A percentile compares a stretch with the other conserved stretches of the same genome.
Evolutionary conservation across 2,329 filamentous ascomycete genomes (phyloP).

Genomic region (Nothopassalora personata): DNA sequence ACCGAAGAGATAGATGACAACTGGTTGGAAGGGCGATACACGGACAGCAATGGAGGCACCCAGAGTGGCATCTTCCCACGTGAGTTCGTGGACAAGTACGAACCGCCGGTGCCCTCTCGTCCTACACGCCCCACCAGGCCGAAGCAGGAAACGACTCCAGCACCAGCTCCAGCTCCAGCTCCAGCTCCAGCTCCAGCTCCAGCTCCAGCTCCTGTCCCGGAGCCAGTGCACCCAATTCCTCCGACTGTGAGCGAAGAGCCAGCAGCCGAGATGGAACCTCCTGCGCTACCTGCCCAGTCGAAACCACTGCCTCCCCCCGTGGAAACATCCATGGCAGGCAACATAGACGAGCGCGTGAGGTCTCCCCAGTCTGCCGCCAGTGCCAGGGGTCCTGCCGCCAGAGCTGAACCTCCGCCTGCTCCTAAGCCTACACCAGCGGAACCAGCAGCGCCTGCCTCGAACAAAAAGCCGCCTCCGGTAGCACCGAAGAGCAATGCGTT

Average conservation of each 20-base stretch:
- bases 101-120: slow-evolving; percentile 82
- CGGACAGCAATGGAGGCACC: slow-evolving; percentile 67
- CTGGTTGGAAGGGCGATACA: slow-evolving; percentile 88
- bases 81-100: slow-evolving; percentile 96
- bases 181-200: slow-evolving; percentile 25
- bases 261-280: slow-evolving; percentile 23
- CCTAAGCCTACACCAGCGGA: slow-evolving; percentile 32
- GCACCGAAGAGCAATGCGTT: slow-evolving; percentile 76
- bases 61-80: slow-evolving; percentile 85
- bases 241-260: slow-evolving; percentile 21
- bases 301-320: slow-evolving; percentile 37
- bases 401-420: slow-evolving; percentile 27
- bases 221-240: slow-evolving; percentile 7
- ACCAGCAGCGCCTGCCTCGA: slow-evolving; percentile 39
- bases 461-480: slow-evolving; percentile 58
- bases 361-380: slow-evolving; percentile 24
- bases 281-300: slow-evolving; percentile 29
- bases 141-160: slow-evolving; percentile 54
- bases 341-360: slow-evolving; percentile 20
- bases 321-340: slow-evolving; percentile 22
- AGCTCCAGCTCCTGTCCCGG: slow-evolving; percentile 30
- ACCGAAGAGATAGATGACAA: slow-evolving; percentile 88
- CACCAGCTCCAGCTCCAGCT: neutral
- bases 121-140: slow-evolving; percentile 65
- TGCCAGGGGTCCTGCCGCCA: slow-evolving; percentile 13